phyloP scores from a whole-genome alignment of 768 basidiomycete species.

The Tubosaeta sp. region DNA sequence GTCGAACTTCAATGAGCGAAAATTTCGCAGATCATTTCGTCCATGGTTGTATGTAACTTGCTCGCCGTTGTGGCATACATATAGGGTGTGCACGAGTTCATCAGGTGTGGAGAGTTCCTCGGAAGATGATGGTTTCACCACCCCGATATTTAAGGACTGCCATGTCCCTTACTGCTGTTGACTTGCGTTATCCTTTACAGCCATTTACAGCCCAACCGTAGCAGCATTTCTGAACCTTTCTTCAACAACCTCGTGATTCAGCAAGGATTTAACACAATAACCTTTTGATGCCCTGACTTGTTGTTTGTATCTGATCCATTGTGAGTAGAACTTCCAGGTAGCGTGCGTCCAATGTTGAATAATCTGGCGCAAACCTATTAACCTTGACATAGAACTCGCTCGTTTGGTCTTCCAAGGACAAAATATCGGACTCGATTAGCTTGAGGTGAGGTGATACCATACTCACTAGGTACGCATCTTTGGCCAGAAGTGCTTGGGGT shows the following conservation, averaged over 20 bases:
- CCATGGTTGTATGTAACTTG: neutral
- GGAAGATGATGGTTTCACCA: constrained; percentile 11
- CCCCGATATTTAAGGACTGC: neutral
- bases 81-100: neutral
- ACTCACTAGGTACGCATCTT: too few species aligned
- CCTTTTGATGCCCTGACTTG: too few species aligned
- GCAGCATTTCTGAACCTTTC: neutral
- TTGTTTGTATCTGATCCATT: neutral
- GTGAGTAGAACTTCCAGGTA: neutral
- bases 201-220: neutral
- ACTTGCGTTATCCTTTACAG: neutral
- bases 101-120: neutral
- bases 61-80: neutral
- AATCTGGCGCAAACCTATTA: too few species aligned
- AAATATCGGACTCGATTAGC: too few species aligned
- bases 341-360: too few species aligned
- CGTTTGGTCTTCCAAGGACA: too few species aligned
- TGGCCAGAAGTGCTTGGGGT: too few species aligned
- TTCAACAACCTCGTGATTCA: neutral
- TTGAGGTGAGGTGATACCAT: too few species aligned
- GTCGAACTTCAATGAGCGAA: neutral
- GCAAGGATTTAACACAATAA: neutral
- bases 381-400: too few species aligned
- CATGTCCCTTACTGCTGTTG: neutral
- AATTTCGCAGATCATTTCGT: neutral